A percentile compares a stretch with the other conserved stretches of the same genome.
phyloP scores from a whole-genome alignment of 345 rosid genomes.

The Syzygium oleosum region DNA sequence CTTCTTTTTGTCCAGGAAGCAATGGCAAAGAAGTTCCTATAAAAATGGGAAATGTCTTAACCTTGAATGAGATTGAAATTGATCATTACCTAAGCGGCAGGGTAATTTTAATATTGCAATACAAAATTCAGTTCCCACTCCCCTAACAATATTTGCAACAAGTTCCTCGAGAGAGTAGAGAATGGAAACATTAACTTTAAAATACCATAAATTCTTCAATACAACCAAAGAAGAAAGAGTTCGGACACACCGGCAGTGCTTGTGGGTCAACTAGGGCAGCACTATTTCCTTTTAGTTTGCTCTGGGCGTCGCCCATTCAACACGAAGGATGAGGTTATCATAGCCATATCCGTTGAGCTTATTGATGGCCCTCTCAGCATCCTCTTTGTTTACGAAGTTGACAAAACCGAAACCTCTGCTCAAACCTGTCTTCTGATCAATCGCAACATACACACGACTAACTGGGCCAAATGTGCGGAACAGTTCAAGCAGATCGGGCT shows the following conservation, averaged over 20 bases:
- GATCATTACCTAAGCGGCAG: not conserved
- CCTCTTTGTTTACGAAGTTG: slow-evolving; percentile 79
- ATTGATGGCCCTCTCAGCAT: slow-evolving; percentile 82
- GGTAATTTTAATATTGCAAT: not conserved
- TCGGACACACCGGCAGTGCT: not conserved
- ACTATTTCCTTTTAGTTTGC: slow-evolving; percentile 26
- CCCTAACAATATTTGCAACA: not conserved
- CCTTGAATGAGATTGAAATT: not conserved
- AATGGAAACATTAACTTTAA: not conserved
- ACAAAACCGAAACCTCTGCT: slow-evolving; percentile 94
- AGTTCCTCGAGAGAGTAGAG: not conserved
- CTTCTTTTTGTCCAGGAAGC: not conserved
- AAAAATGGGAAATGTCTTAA: not conserved
- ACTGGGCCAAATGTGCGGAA: slow-evolving; percentile 83
- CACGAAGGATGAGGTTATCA: slow-evolving; percentile 86
- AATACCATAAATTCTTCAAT: not conserved
- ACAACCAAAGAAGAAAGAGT: not conserved
- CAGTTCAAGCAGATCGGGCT: slow-evolving; percentile 70
- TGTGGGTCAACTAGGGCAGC: not conserved
- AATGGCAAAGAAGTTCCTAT: not conserved
- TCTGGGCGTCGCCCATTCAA: slow-evolving; percentile 93
- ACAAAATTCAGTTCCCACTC: not conserved
- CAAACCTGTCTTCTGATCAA: slow-evolving; percentile 80
- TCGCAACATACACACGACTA: slow-evolving; percentile 75
- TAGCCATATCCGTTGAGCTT: slow-evolving; percentile 90